phyloP scores from a whole-genome alignment of 306 rosid species.

The Corylus avellana region DNA sequence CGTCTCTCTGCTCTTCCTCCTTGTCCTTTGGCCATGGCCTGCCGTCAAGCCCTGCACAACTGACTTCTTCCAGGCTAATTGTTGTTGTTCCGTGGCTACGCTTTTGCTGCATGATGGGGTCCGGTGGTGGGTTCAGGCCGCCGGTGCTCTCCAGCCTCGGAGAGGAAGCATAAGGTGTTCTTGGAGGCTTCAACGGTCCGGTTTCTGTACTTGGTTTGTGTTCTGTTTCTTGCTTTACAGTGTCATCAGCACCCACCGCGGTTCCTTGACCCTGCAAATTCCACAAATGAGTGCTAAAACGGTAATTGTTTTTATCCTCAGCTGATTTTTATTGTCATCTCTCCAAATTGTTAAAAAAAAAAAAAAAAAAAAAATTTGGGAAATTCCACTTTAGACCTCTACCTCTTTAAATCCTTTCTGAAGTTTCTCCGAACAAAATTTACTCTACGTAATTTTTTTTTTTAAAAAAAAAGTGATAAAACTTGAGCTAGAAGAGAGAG shows the following conservation, averaged over 20 bases:
- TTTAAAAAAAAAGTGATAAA: too few relatives aligned
- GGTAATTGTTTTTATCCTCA: too few relatives aligned
- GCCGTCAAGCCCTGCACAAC: constrained; percentile 67
- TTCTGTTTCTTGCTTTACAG: constrained; percentile 21
- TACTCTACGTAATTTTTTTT: too few relatives aligned
- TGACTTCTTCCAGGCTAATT: constrained; percentile 34
- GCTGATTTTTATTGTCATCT: too few relatives aligned
- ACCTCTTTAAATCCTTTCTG: too few relatives aligned
- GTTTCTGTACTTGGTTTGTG: constrained; percentile 3
- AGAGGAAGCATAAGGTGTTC: constrained; percentile 41
- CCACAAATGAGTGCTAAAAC: background rate
- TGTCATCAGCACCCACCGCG: constrained; percentile 2
- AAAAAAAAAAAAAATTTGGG: too few relatives aligned
- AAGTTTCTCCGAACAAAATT: too few relatives aligned
- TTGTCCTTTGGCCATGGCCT: constrained; percentile 48
- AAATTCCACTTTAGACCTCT: too few relatives aligned
- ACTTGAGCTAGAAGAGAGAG: background rate
- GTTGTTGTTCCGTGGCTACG: constrained; percentile 15
- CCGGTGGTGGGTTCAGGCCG: constrained; percentile 44
- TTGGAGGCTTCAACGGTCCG: constrained; percentile 30
- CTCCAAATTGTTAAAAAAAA: too few relatives aligned
- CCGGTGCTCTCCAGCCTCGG: constrained; percentile 48
- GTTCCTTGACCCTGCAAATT: constrained; percentile 37
- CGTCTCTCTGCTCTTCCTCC: background rate
- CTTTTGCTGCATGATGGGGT: constrained; percentile 54